Evolutionary conservation across 345 rosid genomes (phyloP).

Genomic region (Mangifera indica): DNA sequence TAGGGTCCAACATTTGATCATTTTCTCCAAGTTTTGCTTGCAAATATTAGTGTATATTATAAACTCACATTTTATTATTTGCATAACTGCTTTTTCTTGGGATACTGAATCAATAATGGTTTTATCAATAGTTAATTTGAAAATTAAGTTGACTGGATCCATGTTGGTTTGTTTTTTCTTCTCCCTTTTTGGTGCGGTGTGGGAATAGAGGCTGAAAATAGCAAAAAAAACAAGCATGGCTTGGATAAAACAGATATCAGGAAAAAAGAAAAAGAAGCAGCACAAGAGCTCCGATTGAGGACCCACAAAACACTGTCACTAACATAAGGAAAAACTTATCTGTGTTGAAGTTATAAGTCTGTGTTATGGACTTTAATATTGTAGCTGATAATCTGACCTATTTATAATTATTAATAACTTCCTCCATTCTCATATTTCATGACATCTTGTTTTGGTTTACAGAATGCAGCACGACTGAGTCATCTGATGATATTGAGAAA

Average conservation of each 20-base stretch:
- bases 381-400: neutral
- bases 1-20: no score
- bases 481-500: conserved; percentile 92
- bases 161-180: no score
- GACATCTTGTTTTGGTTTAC: conserved; percentile 38
- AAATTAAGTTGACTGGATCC: no score
- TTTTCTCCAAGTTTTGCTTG: no score
- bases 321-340: neutral
- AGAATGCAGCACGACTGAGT: conserved; percentile 96
- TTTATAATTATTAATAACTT: conserved; percentile 1
- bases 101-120: no score
- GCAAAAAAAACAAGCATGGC: neutral
- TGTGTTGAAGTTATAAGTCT: neutral
- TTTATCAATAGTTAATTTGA: no score
- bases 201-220: neutral
- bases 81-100: no score
- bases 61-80: no score
- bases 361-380: neutral
- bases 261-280: no score
- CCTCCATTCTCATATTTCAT: conserved; percentile 13
- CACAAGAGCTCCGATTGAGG: neutral
- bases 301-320: neutral
- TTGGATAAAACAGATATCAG: no score
- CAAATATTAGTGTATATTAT: no score
- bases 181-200: no score